A percentile compares a stretch with the other conserved stretches of the same genome.
phyloP scores from a whole-genome alignment of 1,284 basidiomycete genomes.

The Sanguinoderma infundibulare region DNA sequence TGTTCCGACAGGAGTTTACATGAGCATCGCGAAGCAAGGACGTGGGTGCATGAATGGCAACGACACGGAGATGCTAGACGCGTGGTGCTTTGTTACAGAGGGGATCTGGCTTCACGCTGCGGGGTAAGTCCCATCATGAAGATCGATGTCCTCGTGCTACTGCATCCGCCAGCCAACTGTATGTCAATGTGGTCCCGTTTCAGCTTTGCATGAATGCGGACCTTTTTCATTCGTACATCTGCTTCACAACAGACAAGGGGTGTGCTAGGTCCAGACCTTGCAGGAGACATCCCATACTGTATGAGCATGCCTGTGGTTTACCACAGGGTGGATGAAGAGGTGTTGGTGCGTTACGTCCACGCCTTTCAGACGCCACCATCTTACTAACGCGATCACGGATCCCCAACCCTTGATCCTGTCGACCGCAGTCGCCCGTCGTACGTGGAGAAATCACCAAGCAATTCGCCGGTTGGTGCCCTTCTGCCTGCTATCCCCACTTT shows the following conservation, averaged over 20 bases:
- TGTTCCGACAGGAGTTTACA: background rate
- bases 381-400: background rate
- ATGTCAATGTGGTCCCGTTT: background rate
- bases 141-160: conserved; percentile 5
- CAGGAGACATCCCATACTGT: background rate
- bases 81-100: background rate
- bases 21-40: background rate
- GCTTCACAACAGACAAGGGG: background rate
- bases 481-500: background rate
- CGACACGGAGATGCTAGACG: background rate
- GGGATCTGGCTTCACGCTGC: conserved; percentile 1
- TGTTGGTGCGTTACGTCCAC: background rate
- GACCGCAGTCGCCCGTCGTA: background rate
- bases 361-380: background rate
- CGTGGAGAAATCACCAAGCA: background rate
- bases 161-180: conserved; percentile 2
- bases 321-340: background rate
- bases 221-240: background rate
- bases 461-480: background rate
- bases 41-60: background rate
- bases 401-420: background rate
- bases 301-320: background rate
- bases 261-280: background rate
- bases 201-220: background rate
- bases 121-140: conserved; percentile 11